Evolutionary conservation across 2,329 filamentous ascomycete species (phyloP), one percentile per base, ranked within the genome.

Genomic region (Hymenoscyphus scutula): DNA sequence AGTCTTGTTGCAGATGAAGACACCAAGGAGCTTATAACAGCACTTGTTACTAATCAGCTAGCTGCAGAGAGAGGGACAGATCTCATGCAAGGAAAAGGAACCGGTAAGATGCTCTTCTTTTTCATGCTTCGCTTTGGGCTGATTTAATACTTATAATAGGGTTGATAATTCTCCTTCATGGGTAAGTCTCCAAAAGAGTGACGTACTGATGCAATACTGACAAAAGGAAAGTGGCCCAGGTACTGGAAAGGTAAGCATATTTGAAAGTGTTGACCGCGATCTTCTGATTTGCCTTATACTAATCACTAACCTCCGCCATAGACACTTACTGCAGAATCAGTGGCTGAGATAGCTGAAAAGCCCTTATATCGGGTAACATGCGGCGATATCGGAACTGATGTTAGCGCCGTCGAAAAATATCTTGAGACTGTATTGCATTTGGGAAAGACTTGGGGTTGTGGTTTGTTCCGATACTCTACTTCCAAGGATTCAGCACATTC

Each of bases 311-410:
- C n/a, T n/a, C n/a, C n/a, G n/a, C n/a, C n/a, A 32, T 30, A 56
- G 32, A 56, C 54, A 3, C n/a, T 29, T 6, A 56, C 54, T 13
- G 93, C 54, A 4, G 54, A 56, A 19, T 15, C 17, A 15, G 55
- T 58, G n/a, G 55, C 55, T 13, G 30, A 38, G 23, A 13, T 29
- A 10, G 23, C 23, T 15, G 23, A 58, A 19, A 58, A 38, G 25
- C 55, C 55, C n/a, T 19, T 58, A 11, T 53, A 53, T 23, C 19
- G 48, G 11, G 48, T 53, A 19, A 53, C 48, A 11, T 53, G 48
- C 15, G 48, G 48, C 4, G 48, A 53, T 53, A 53, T 53, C 7
- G 48, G 48, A 4, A 53, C 48, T 1, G n/a, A 53, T 53, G 48
- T 19, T 25, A 13, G n/a, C 17, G 17, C 17, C 7, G 48, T 53